Conservation (phyloP, 345 rosid genomes). For the Eucalyptus rudis region DNA sequence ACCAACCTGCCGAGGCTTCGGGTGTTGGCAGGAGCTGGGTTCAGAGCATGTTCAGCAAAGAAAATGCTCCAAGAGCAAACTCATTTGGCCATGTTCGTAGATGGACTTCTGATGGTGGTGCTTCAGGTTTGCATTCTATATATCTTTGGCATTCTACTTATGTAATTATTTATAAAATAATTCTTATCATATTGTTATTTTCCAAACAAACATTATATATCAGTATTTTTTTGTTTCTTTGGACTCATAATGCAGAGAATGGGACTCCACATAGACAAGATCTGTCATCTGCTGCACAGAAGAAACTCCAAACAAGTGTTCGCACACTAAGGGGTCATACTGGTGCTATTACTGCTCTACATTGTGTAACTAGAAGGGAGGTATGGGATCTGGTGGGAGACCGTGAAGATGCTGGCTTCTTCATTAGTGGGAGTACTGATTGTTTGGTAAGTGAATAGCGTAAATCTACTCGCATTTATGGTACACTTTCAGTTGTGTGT, state of each 20-base stretch:
- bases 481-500: background rate
- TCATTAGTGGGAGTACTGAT: constrained; percentile 97
- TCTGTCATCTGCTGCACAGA: constrained; percentile 61
- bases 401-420: constrained; percentile 99
- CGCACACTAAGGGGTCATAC: constrained; percentile 84
- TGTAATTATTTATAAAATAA: background rate
- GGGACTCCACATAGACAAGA: constrained; percentile 50
- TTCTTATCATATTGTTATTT: background rate
- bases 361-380: constrained; percentile 94
- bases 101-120: constrained; percentile 71
- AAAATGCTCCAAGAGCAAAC: constrained; percentile 54
- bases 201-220: background rate
- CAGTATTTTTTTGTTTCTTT: background rate
- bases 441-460: constrained; percentile 41
- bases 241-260: constrained; percentile 17
- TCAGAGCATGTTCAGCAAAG: constrained; percentile 99
- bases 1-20: constrained; percentile 91
- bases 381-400: constrained; percentile 98
- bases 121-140: constrained; percentile 29
- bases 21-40: constrained; percentile 98
- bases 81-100: constrained; percentile 73
- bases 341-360: constrained; percentile 93
- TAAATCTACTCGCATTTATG: background rate
- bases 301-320: constrained; percentile 86
- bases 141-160: background rate